phyloP scores from a whole-genome alignment of 352 stramenopile species.

The Lagenidium giganteum region DNA sequence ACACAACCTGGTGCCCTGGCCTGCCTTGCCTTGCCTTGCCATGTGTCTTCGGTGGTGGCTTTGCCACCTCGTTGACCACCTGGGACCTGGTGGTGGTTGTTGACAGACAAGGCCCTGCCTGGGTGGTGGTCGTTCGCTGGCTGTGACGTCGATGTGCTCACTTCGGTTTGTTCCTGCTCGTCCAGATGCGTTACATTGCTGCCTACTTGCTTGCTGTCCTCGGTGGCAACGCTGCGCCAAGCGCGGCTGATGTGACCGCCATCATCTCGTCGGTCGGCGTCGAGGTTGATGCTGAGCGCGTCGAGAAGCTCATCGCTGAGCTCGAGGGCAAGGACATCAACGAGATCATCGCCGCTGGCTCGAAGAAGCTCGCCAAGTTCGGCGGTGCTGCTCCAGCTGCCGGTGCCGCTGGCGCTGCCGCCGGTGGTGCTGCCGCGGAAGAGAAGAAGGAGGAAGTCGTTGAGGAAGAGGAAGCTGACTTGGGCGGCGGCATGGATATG shows the following conservation, averaged over 20 bases:
- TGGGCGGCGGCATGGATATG: conserved; percentile 86
- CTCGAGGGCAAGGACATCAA: conserved; percentile 82
- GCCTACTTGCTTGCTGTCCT: conserved; percentile 95
- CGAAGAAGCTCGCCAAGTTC: conserved; percentile 80
- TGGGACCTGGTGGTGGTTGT: no score
- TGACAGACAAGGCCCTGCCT: no score
- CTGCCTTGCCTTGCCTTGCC: not conserved
- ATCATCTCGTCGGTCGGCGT: conserved; percentile 90
- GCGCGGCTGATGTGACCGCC: conserved; percentile 86
- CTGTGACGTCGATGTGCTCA: not conserved
- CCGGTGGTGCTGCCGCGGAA: conserved; percentile 41
- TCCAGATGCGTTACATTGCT: conserved; percentile 98
- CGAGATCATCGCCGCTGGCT: conserved; percentile 77
- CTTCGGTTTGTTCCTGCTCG: not conserved
- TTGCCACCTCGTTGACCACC: not conserved
- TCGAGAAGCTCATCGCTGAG: conserved; percentile 72
- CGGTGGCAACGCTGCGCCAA: conserved; percentile 88
- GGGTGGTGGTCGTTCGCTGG: not conserved
- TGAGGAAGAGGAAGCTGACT: conserved; percentile 79
- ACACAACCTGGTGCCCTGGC: not conserved
- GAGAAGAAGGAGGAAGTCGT: conserved; percentile 74
- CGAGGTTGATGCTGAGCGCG: conserved; percentile 75
- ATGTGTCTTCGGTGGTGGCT: not conserved
- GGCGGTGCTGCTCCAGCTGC: conserved; percentile 52
- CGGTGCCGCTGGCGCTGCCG: conserved; percentile 40